Evolutionary conservation across 1,139 yeast genomes (phyloP).

Genomic region (Diutina siamensis): DNA sequence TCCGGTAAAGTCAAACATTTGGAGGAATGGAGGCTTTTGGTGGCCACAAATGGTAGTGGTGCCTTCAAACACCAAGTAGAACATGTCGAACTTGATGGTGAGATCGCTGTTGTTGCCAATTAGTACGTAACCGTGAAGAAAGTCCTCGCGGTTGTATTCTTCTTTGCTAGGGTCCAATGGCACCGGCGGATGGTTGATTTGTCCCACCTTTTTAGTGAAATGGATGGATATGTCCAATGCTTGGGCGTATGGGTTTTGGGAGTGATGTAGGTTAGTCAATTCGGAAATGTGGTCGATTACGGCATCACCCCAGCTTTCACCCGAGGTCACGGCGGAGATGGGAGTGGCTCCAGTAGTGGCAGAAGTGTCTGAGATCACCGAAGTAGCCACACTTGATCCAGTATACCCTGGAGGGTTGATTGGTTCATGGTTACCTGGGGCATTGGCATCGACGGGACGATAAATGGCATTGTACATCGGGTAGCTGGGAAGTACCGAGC

Average conservation of each 20-base stretch:
- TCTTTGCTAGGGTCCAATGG: constrained; percentile 22
- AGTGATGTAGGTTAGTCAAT: constrained; percentile 21
- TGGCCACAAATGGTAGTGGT: constrained; percentile 12
- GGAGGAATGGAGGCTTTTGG: constrained; percentile 17
- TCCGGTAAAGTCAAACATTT: constrained; percentile 35
- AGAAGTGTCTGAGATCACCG: background rate
- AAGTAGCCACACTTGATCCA: background rate
- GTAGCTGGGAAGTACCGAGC: background rate
- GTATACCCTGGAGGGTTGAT: background rate
- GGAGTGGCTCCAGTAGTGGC: background rate
- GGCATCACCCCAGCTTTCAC: constrained; percentile 19
- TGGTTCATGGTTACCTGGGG: background rate
- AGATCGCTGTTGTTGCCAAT: constrained; percentile 30
- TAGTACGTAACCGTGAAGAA: constrained; percentile 37
- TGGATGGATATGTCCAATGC: constrained; percentile 19
- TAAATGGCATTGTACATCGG: background rate
- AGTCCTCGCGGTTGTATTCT: constrained; percentile 46
- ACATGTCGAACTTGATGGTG: constrained; percentile 41
- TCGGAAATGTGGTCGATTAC: constrained; percentile 27
- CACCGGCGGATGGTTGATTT: constrained; percentile 17
- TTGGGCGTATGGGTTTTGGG: constrained; percentile 18
- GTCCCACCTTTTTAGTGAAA: constrained; percentile 27
- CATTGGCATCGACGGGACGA: background rate
- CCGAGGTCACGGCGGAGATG: background rate
- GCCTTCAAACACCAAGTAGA: constrained; percentile 50